Evolutionary conservation across 192 early-diverging fungal genomes (phyloP).

Genomic region (Lunasporangiospora selenospora): DNA sequence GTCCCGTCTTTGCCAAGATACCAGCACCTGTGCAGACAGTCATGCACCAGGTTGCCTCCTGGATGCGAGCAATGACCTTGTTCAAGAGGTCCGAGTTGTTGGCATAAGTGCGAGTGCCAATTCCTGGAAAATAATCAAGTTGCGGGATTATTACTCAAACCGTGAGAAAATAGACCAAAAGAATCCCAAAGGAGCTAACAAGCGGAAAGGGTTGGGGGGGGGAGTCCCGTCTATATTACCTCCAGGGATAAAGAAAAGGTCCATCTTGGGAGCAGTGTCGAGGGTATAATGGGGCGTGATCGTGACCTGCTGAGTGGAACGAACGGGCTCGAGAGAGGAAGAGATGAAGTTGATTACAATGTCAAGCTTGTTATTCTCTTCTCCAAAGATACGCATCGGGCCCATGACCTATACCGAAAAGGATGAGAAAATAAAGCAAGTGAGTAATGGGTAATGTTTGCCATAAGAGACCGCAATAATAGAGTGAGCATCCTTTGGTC

Average conservation of each 20-base stretch:
- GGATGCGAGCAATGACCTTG: constrained; percentile 4
- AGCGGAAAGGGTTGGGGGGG: too few species aligned
- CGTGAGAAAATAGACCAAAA: too few species aligned
- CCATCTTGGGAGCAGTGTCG: constrained; percentile 28
- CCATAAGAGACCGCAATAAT: too few species aligned
- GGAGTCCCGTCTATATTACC: constrained; percentile 27
- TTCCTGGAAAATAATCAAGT: neutral
- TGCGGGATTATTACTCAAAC: too few species aligned
- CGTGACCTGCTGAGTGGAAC: constrained; percentile 13
- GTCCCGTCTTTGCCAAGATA: constrained; percentile 52
- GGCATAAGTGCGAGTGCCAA: constrained; percentile 10
- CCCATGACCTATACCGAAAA: constrained; percentile 6
- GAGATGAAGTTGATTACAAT: constrained; percentile 28
- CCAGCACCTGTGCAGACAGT: constrained; percentile 57
- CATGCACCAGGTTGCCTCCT: constrained; percentile 39
- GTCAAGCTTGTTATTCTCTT: constrained; percentile 13
- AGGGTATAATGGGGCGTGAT: constrained; percentile 36
- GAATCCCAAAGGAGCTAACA: too few species aligned
- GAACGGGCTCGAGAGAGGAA: constrained; percentile 12
- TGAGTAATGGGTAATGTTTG: too few species aligned
- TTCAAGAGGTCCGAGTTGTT: constrained; percentile 3
- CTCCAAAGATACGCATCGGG: constrained; percentile 18
- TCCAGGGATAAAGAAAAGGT: constrained; percentile 48
- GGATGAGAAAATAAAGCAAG: too few species aligned
- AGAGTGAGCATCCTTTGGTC: too few species aligned